phyloP scores from a whole-genome alignment of 2,329 filamentous ascomycete species.

The Colletotrichum sp. region DNA sequence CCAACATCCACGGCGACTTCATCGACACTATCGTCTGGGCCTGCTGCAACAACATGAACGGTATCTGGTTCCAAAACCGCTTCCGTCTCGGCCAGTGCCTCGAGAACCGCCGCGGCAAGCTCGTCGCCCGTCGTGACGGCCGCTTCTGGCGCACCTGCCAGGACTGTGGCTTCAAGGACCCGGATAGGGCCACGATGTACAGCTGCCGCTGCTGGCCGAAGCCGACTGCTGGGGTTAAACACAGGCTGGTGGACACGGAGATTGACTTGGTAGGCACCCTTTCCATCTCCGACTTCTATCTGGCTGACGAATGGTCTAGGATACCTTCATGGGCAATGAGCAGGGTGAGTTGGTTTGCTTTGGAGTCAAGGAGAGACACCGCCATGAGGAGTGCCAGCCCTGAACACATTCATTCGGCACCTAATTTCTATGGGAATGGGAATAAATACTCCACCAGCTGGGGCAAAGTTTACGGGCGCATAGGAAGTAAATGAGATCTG shows the following conservation, averaged over 20 bases:
- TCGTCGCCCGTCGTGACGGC: neutral
- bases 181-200: neutral
- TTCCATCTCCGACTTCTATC: fast-evolving
- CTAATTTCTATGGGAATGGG: neutral
- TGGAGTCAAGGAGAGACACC: neutral
- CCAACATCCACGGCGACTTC: neutral
- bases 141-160: neutral
- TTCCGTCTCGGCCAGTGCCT: neutral
- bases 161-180: neutral
- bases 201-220: neutral
- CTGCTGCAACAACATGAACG: neutral
- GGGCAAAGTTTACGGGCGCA: neutral
- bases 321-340: neutral
- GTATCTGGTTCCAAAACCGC: neutral
- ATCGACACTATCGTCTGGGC: neutral
- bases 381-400: neutral
- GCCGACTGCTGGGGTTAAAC: neutral
- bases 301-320: neutral
- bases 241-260: neutral
- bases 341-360: neutral
- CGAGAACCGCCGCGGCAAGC: neutral
- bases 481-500: neutral
- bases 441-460: fast-evolving
- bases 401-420: neutral
- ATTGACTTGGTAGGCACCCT: neutral